Evolutionary conservation across 305 asterid genomes (phyloP).

Genomic region (Fraxinus latifolia): DNA sequence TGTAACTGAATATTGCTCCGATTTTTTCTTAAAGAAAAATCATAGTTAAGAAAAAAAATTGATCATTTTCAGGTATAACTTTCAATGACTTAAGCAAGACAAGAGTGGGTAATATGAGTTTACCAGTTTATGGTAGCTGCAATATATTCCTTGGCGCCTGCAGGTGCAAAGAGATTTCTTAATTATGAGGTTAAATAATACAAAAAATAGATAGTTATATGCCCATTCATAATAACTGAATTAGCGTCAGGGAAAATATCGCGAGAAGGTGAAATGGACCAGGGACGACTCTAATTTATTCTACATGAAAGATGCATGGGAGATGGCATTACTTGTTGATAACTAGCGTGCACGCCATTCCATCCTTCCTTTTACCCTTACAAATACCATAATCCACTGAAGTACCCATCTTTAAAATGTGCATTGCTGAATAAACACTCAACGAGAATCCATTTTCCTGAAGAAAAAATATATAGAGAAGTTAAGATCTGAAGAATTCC

Average conservation of each 20-base stretch:
- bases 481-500: constrained; percentile 11
- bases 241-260: background rate
- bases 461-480: constrained; percentile 12
- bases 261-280: background rate
- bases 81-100: constrained; percentile 9
- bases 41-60: background rate
- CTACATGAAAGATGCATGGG: constrained; percentile 14
- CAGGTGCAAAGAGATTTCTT: constrained; percentile 14
- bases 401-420: constrained; percentile 72
- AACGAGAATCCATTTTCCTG: constrained; percentile 78
- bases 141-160: constrained; percentile 64
- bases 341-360: constrained; percentile 56
- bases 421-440: constrained; percentile 66
- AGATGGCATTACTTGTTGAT: constrained; percentile 52
- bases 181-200: background rate
- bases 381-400: constrained; percentile 76
- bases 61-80: constrained; percentile 3
- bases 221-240: background rate
- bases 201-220: background rate
- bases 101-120: constrained; percentile 7
- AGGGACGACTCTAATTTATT: constrained; percentile 1
- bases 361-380: constrained; percentile 71
- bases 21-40: constrained; percentile 42
- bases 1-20: constrained; percentile 56
- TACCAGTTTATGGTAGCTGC: constrained; percentile 71